phyloP scores from a whole-genome alignment of 768 basidiomycete genomes.

The Porphyrellus cyaneotinctus region DNA sequence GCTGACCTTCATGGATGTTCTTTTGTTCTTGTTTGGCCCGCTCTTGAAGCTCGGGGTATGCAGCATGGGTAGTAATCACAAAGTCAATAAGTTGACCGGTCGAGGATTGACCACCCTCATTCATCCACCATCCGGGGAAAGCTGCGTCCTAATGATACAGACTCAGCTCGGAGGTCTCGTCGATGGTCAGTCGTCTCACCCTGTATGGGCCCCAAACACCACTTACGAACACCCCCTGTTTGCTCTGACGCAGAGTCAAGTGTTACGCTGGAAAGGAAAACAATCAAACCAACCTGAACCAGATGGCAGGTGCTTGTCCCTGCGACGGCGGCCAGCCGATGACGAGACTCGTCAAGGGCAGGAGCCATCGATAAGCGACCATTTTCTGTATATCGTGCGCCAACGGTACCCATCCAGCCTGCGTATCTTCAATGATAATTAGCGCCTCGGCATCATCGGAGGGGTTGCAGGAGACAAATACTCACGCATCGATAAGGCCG shows the following conservation, averaged over 20 bases:
- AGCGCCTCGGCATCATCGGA: background rate
- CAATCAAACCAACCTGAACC: slow-evolving; percentile 56
- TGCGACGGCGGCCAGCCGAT: slow-evolving; percentile 87
- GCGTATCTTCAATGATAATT: slow-evolving; percentile 56
- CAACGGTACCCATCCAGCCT: slow-evolving; percentile 96
- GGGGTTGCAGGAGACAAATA: background rate
- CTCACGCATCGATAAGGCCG: slow-evolving; percentile 91
- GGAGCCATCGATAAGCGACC: slow-evolving; percentile 54
- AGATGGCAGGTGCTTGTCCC: slow-evolving; percentile 97
- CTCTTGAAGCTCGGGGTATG: slow-evolving; percentile 67
- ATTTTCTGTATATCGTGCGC: slow-evolving; percentile 61
- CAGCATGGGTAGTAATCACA: slow-evolving; percentile 87
- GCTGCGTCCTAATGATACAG: slow-evolving; percentile 60
- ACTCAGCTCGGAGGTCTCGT: background rate
- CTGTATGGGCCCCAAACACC: slow-evolving; percentile 94
- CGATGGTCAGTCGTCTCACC: slow-evolving; percentile 32
- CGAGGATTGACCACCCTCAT: slow-evolving; percentile 97
- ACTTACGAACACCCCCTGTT: slow-evolving; percentile 77
- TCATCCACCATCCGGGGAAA: slow-evolving; percentile 98
- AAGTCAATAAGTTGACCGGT: slow-evolving; percentile 96
- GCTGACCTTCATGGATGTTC: slow-evolving; percentile 53
- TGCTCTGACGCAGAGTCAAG: slow-evolving; percentile 48
- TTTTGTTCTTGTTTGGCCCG: slow-evolving; percentile 55
- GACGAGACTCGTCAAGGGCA: slow-evolving; percentile 67
- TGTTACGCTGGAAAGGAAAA: background rate